Conservation (phyloP, 495 filamentous ascomycete species). For the Penicillium fimorum region DNA sequence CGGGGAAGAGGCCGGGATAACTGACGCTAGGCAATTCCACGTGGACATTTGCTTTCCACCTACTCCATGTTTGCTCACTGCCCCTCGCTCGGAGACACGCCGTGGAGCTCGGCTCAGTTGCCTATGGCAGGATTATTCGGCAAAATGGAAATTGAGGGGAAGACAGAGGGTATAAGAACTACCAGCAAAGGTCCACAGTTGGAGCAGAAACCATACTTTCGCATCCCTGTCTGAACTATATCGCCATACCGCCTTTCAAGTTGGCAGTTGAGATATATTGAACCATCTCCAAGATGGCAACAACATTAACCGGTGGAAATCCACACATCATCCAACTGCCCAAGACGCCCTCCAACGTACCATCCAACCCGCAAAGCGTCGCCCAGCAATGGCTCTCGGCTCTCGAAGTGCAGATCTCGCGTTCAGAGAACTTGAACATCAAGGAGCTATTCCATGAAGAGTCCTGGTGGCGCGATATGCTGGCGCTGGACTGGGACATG, state of each 20-base stretch:
- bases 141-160: constrained; percentile 8
- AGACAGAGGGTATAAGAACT: not conserved
- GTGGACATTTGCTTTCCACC: not conserved
- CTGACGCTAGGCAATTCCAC: constrained; percentile 9
- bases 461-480: constrained; percentile 64
- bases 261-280: not conserved
- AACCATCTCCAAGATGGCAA: constrained; percentile 17
- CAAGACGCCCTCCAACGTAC: constrained; percentile 17
- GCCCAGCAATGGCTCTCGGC: constrained; percentile 41
- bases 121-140: not conserved
- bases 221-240: not conserved
- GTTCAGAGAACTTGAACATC: constrained; percentile 17
- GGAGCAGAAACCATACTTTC: not conserved
- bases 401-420: constrained; percentile 26
- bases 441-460: constrained; percentile 49
- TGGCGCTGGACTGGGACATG: constrained; percentile 59
- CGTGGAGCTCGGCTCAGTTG: constrained; percentile 10
- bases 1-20: constrained; percentile 11
- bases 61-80: constrained; percentile 8
- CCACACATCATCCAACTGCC: constrained; percentile 38
- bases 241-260: not conserved
- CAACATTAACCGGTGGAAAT: constrained; percentile 28
- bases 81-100: constrained; percentile 10
- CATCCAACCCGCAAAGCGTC: constrained; percentile 26
- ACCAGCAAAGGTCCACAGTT: not conserved